Base-by-base conservation (phyloP, 129 eudicot genomes). In the Flaveria ramosissima region DNA sequence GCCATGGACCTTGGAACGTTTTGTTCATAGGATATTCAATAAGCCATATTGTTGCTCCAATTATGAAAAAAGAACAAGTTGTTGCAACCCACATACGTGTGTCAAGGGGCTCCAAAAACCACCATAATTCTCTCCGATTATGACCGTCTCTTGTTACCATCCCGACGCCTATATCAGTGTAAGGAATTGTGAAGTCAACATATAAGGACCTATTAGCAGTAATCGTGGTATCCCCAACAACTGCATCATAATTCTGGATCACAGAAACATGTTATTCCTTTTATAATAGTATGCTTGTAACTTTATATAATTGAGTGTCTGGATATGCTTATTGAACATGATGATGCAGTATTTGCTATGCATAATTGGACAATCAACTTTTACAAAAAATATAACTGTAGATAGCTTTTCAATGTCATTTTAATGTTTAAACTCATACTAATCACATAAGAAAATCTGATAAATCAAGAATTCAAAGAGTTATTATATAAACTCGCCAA, bases 61-160 rank as follows among this genome's bases (percentile, higher is more conserved):
- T 15, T 64, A 36, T 64, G 46, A 64, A 64, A 36, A 64, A 64
- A 32, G 70, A 64, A 23, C 23, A 36, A 15, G 70, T 64, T 30
- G 23, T 16, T 16, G 47, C 70, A 64, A 64, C 10, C 70, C 70
- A 64, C 70, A 64, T 32, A n/a, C 6, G 2, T 7, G 23, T 14
- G 32, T 64, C 70, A 0, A 64, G 70, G 12, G 70, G 70, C 47
- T 64, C 47, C 70, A 64, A 15, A 64, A 64, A 64, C 70, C 70
- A 64, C 70, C 70, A 64, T 2, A 64, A 7, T 7, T 64, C 36
- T 64, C 70, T 64, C 47, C 0, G 20, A 27, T 27, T 62, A 1
- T 64, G 13, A 36, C 4, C 23, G 32, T 32, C 13, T 64, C 42
- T 64, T 64, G 23, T 4, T 7, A 64, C 47, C 23, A 9, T 15